Evolutionary conservation across 129 eudicot genomes (phyloP), one percentile per base, ranked within the genome.

Genomic region (Escallonia rubra): DNA sequence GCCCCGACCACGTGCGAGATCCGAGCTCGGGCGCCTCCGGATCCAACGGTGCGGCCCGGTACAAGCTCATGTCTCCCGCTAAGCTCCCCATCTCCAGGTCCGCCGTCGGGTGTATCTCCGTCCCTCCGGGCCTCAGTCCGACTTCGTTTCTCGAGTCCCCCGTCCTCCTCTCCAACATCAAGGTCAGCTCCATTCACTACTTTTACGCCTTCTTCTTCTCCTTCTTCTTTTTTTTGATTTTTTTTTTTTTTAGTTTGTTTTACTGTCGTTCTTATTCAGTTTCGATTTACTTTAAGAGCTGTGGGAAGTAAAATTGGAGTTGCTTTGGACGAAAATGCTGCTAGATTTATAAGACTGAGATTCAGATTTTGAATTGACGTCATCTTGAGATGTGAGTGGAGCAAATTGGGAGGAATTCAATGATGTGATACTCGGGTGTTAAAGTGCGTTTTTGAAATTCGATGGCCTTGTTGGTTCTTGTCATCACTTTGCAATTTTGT

Each of bases 31-130:
- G 71, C 73, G 79, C 12, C 66, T 72, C 56, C 59, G 88, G 77
- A 67, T 82, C 82, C 42, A 70, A 67, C 63, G 80, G 90, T 39
- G 34, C 34, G 34, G 98, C 98, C 41, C 80, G 71, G 78, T 93
- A 93, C 76, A 87, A 87, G 80, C 96, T 93, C 49, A 83, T 93
- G 98, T 86, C 98, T 3, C 98, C 98, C 41, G 98, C 98, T 64
- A 89, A 88, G 66, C 96, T 93, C 2, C 98, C 98, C 72, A 93
- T 93, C 85, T 82, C 96, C 2, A 64, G 98, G 82, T 84, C 95
- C 2, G 41, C 95, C n/a, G 34, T 1, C 34, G 34, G 34, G 34
- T 74, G 81, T 48, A 74, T 84, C 72, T 86, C 87, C 11, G 78
- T 89, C 8, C 96, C 98, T 59, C 96, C 95, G 5, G 91, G 91